Evolutionary conservation across 805 yeast species (phyloP), one percentile per base, ranked within the genome.

Genomic region (Monosporozyma aquatica): DNA sequence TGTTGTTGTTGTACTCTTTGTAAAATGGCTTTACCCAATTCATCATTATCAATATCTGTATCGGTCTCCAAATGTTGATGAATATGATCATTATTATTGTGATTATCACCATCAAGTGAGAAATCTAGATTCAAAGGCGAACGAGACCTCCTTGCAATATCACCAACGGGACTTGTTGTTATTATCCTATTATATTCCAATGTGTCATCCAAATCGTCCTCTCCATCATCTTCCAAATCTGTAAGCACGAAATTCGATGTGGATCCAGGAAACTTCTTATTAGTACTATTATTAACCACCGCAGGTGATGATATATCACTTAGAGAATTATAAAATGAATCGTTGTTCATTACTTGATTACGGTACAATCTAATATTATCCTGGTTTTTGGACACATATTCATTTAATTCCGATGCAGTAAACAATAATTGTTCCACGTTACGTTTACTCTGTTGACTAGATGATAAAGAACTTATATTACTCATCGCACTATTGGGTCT

Each of bases 201-300:
- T 15, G 23, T 28, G n/a, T 40, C 34, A 23, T 15, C 30, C 13
- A 28, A n/a, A 28, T 28, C 26, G 3, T 25, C 40, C 3, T 20
- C 33, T 6, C 23, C n/a, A 27, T 30, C 39, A 21, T 38, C 30
- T 10, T 38, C 35, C 3, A 7, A 37, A n/a, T 54, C 64, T 41
- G 61, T 58, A 33, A 59, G 41, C 15, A 48, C 55, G 29, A 59
- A 59, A 38, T 59, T 59, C 3, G 64, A 56, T 15, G 48, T 43
- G 2, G 59, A 54, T 2, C 56, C 59, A 38, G 25, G 9, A 6
- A 23, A 6, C 15, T 38, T 7, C 32, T 28, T 26, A 10, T 15
- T 4, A 22, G 9, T 20, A 27, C n/a, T 38, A 29, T 28, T 26
- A 38, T 6, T 23, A 23, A 9, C 9, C 8, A 9, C 25, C 6